A percentile compares a stretch with the other conserved stretches of the same genome.
phyloP scores from a whole-genome alignment of 768 basidiomycete genomes.

The Lactarius hatsudake region DNA sequence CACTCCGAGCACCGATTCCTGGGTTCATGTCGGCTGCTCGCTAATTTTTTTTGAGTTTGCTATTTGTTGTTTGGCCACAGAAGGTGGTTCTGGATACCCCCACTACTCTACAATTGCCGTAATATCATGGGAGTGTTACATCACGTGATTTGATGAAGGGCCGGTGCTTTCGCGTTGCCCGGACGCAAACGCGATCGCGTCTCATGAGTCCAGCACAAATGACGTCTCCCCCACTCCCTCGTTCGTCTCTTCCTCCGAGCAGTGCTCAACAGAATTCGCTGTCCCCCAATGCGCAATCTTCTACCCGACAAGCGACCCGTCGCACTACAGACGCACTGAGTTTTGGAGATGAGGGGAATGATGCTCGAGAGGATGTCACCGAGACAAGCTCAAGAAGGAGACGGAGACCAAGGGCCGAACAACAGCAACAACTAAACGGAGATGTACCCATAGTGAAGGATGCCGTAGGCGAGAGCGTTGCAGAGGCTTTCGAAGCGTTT shows the following conservation, averaged over 20 bases:
- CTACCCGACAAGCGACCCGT: constrained; percentile 32
- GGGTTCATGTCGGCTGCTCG: neutral
- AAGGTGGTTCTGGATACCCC: constrained; percentile 2
- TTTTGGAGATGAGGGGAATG: constrained; percentile 47
- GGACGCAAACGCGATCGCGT: constrained; percentile 9
- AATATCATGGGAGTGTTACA: constrained; percentile 1
- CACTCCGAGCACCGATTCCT: constrained; percentile 3
- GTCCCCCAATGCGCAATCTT: constrained; percentile 36
- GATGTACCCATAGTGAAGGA: constrained; percentile 90
- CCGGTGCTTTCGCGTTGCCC: constrained; percentile 43
- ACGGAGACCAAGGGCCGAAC: constrained; percentile 41
- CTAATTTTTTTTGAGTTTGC: constrained; percentile 4
- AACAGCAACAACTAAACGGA: constrained; percentile 45
- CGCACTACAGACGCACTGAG: constrained; percentile 35
- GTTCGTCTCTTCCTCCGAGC: constrained; percentile 53
- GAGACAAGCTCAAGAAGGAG: constrained; percentile 40
- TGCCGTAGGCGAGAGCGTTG: constrained; percentile 92
- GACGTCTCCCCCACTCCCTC: constrained; percentile 55
- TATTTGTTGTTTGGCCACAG: constrained; percentile 13
- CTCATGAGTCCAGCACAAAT: constrained; percentile 54
- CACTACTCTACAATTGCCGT: constrained; percentile 12
- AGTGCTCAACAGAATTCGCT: constrained; percentile 43
- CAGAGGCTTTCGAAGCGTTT: constrained; percentile 89
- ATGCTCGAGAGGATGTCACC: constrained; percentile 38
- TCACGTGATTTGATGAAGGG: constrained; percentile 39